Percentiles rank a stretch among this genome's conserved stretches.
These are phyloP conservation scores for Yamadazyma dushanensis DNA, from an alignment of 1,139 yeast genomes.

Conservation along the genomic window DNA sequence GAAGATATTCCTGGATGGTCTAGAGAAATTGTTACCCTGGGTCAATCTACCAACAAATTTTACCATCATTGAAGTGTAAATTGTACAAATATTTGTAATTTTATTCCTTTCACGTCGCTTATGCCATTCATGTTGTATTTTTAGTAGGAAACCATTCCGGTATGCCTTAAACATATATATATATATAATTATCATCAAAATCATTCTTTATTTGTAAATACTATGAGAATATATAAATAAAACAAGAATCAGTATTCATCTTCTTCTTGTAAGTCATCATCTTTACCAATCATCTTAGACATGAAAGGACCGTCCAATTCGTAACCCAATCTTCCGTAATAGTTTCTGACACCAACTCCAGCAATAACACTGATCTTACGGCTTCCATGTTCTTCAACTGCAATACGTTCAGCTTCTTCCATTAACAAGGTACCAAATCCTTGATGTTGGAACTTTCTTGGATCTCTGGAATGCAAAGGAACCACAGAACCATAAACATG, in stretches of 20 bases:
- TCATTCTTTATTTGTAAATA: conserved; percentile 5
- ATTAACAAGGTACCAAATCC: conserved; percentile 95
- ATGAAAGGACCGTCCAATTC: conserved; percentile 93
- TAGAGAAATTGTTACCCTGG: conserved; percentile 27
- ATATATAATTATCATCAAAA: conserved; percentile 1
- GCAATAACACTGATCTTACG: conserved; percentile 88
- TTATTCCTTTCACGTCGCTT: not conserved
- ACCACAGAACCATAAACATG: conserved; percentile 98
- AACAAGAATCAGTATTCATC: conserved; percentile 10
- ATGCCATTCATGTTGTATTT: conserved; percentile 1
- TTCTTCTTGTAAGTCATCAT: conserved; percentile 10
- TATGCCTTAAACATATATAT: conserved; percentile 1
- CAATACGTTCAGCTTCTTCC: conserved; percentile 98
- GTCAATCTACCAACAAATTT: conserved; percentile 11
- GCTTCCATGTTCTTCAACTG: conserved; percentile 93
- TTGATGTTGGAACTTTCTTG: conserved; percentile 97
- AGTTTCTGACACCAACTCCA: conserved; percentile 97
- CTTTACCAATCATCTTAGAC: conserved; percentile 55
- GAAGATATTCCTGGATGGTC: conserved; percentile 81
- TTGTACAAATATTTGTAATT: too few relatives aligned
- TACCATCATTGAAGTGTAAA: conserved; percentile 12
- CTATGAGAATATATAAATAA: conserved; percentile 1
- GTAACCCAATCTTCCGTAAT: conserved; percentile 90
- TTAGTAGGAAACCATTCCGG: not conserved
- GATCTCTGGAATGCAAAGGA: conserved; percentile 96